Evolutionary conservation across 2,329 filamentous ascomycete genomes (phyloP).

Genomic region (Clonostachys sp.): DNA sequence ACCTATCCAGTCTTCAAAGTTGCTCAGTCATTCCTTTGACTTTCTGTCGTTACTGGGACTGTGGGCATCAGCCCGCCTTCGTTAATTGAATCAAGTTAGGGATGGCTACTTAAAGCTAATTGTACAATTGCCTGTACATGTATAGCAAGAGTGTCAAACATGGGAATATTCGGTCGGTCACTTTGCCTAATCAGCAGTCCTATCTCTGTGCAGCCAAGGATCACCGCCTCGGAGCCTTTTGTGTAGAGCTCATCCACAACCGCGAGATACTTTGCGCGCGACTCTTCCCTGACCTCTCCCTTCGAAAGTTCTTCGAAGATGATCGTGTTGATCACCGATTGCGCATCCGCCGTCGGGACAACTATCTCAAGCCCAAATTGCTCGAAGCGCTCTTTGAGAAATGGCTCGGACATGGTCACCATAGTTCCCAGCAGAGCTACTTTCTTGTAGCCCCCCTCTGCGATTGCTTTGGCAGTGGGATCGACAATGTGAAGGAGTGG

Average conservation of each 20-base stretch:
- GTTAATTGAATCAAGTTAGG: too few relatives aligned
- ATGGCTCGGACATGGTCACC: conserved; percentile 15
- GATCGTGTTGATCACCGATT: conserved; percentile 7
- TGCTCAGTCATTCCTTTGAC: too few relatives aligned
- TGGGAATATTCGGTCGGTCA: conserved; percentile 4
- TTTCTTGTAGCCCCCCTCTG: conserved; percentile 4
- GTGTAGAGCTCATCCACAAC: conserved; percentile 3
- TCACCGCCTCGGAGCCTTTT: conserved; percentile 8
- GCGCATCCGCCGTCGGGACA: conserved; percentile 1
- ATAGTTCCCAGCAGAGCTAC: conserved; percentile 12
- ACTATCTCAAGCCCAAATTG: conserved; percentile 8
- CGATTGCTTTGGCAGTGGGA: conserved; percentile 9
- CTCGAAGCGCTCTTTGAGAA: conserved; percentile 9
- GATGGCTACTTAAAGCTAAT: conserved; percentile 6
- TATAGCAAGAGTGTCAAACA: conserved; percentile 15
- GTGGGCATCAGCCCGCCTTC: too few relatives aligned
- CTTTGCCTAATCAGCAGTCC: conserved; percentile 8
- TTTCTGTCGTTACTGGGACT: too few relatives aligned
- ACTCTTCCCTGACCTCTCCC: conserved; percentile 6
- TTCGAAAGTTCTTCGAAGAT: conserved; percentile 15
- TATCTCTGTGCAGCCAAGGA: conserved; percentile 17
- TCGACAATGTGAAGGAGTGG: conserved; percentile 16
- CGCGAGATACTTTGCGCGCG: neutral
- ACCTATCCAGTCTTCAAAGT: too few relatives aligned
- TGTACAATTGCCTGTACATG: conserved; percentile 14